Conservation (phyloP, 1,139 yeast species). For the Meyerozyma smithsonii region DNA sequence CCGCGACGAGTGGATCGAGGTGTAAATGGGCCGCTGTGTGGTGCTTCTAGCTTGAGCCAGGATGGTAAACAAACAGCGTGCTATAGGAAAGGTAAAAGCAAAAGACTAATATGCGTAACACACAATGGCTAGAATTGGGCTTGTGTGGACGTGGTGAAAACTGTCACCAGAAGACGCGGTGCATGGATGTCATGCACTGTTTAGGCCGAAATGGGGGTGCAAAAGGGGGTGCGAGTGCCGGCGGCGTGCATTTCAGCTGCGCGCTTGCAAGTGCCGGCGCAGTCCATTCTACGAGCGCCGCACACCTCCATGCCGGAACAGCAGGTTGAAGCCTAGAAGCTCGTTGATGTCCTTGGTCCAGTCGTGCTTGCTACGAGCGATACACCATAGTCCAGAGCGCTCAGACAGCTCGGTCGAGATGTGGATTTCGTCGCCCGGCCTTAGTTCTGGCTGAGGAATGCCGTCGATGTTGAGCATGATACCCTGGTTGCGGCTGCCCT, state of each 20-base stretch:
- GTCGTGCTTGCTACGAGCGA: constrained; percentile 75
- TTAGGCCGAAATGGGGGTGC: constrained; percentile 2
- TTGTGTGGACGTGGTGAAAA: not conserved
- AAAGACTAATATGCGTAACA: not conserved
- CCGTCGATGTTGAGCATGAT: constrained; percentile 76
- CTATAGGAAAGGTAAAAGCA: not conserved
- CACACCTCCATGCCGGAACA: constrained; percentile 2
- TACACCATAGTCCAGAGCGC: constrained; percentile 77
- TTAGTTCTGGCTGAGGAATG: constrained; percentile 60
- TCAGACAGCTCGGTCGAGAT: constrained; percentile 47
- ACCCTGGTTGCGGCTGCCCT: constrained; percentile 34
- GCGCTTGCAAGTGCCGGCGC: not conserved
- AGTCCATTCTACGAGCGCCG: not conserved
- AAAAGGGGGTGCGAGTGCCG: not conserved
- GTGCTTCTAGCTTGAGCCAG: not conserved
- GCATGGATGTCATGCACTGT: not conserved
- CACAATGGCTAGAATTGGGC: not conserved
- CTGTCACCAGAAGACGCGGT: not conserved
- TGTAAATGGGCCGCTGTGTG: too few relatives aligned
- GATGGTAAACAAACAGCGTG: not conserved
- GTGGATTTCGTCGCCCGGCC: constrained; percentile 76
- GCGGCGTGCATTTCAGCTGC: not conserved
- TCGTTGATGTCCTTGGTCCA: constrained; percentile 91
- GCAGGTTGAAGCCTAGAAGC: constrained; percentile 70
- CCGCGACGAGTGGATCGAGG: too few relatives aligned